phyloP scores from a whole-genome alignment of 2,329 filamentous ascomycete genomes.

The Penicillium fuscoglaucum region DNA sequence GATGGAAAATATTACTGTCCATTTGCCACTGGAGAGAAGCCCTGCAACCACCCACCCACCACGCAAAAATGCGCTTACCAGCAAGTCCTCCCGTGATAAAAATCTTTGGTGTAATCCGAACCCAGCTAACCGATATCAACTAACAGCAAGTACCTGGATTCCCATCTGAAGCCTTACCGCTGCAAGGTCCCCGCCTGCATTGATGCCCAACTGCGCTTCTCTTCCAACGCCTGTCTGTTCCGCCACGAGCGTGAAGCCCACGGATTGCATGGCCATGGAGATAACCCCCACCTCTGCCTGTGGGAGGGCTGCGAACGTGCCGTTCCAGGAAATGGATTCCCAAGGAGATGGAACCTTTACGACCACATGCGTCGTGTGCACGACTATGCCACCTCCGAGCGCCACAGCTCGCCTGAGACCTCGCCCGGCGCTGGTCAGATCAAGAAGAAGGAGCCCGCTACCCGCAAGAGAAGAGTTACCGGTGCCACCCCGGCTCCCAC shows the following conservation, averaged over 20 bases:
- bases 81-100: constrained; percentile 57
- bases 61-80: constrained; percentile 99
- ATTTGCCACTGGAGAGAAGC: constrained; percentile 64
- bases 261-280: constrained; percentile 90
- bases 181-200: constrained; percentile 85
- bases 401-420: constrained; percentile 44
- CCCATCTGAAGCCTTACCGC: constrained; percentile 91
- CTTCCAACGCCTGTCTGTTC: constrained; percentile 89
- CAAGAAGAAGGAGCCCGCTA: constrained; percentile 43
- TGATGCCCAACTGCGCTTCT: constrained; percentile 86
- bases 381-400: constrained; percentile 53
- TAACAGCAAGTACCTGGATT: constrained; percentile 90
- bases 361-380: constrained; percentile 98
- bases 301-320: constrained; percentile 86
- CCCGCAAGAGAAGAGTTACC: constrained; percentile 44
- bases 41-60: constrained; percentile 87
- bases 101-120: constrained; percentile 3
- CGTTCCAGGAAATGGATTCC: constrained; percentile 81
- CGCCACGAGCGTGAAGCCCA: constrained; percentile 95
- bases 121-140: constrained; percentile 25
- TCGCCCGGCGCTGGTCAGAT: constrained; percentile 33
- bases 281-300: constrained; percentile 86
- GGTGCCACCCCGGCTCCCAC: constrained; percentile 39
- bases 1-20: constrained; percentile 95
- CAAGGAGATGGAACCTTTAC: constrained; percentile 89